phyloP scores from a whole-genome alignment of 176 grass and related monocot species.

The Cocos nucifera region DNA sequence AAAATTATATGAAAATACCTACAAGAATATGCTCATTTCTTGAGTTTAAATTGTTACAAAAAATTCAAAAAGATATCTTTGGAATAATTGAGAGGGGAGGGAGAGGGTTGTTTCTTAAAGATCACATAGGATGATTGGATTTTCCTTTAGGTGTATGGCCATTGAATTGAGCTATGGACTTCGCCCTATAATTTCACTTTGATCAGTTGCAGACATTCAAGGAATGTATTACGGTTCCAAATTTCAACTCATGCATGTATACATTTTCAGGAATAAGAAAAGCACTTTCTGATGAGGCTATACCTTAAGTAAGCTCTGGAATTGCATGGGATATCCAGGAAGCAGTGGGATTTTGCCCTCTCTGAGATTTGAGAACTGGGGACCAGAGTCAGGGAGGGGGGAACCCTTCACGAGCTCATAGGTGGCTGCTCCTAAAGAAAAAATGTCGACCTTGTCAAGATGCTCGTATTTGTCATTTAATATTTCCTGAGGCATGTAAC shows the following conservation, averaged over 20 bases:
- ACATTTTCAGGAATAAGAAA: neutral
- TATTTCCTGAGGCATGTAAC: conserved; percentile 95
- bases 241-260: neutral
- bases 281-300: conserved; percentile 1
- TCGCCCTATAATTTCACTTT: too few species aligned
- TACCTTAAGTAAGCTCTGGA: conserved; percentile 92
- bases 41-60: too few species aligned
- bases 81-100: too few species aligned
- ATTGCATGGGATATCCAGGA: conserved; percentile 71
- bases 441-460: conserved; percentile 95
- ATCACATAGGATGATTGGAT: too few species aligned
- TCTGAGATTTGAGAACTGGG: conserved; percentile 65
- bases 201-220: too few species aligned
- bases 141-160: too few species aligned
- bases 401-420: conserved; percentile 87
- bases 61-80: too few species aligned
- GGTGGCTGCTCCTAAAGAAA: conserved; percentile 62
- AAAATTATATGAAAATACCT: too few species aligned
- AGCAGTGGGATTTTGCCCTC: conserved; percentile 84
- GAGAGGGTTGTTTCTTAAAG: too few species aligned
- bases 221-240: neutral
- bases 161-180: too few species aligned
- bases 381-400: conserved; percentile 52
- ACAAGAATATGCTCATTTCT: too few species aligned
- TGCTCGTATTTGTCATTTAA: conserved; percentile 77